Conservation (phyloP, 495 filamentous ascomycete species). For the Oidiodendron maius region DNA sequence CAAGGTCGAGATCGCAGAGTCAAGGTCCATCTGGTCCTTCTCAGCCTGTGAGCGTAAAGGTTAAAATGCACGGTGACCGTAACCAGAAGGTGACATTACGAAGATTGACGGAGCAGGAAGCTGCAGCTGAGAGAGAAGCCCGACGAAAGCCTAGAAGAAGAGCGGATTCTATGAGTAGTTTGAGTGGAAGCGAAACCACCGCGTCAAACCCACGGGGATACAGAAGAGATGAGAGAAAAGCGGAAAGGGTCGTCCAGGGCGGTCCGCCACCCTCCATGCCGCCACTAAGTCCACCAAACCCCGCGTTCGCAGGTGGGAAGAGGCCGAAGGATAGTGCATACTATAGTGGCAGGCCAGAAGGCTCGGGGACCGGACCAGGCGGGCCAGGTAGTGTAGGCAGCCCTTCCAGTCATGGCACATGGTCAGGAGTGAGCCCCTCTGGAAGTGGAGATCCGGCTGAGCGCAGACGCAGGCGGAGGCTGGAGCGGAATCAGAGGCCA, state of each 20-base stretch:
- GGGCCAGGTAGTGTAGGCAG: conserved; percentile 26
- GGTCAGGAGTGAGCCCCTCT: conserved; percentile 30
- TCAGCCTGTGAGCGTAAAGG: conserved; percentile 69
- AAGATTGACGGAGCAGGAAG: conserved; percentile 73
- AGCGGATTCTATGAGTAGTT: conserved; percentile 40
- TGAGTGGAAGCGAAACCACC: conserved; percentile 36
- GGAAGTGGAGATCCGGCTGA: conserved; percentile 26
- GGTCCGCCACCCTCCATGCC: conserved; percentile 24
- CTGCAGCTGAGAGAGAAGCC: conserved; percentile 38
- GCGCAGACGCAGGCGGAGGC: conserved; percentile 36
- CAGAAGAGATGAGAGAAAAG: conserved; percentile 28
- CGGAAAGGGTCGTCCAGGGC: conserved; percentile 31
- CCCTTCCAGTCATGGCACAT: conserved; percentile 25
- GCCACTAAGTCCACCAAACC: conserved; percentile 38
- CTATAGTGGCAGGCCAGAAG: conserved; percentile 39
- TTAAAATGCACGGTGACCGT: conserved; percentile 70
- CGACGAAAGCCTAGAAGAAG: conserved; percentile 22
- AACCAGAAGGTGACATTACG: conserved; percentile 77
- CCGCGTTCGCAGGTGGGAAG: conserved; percentile 35
- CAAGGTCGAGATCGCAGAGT: conserved; percentile 14
- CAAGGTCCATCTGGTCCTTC: conserved; percentile 29
- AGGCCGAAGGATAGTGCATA: conserved; percentile 49
- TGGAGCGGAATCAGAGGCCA: conserved; percentile 31
- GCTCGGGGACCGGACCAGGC: conserved; percentile 14
- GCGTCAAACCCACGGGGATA: conserved; percentile 37